Evolutionary conservation across 768 basidiomycete species (phyloP), one percentile per base, ranked within the genome.

Genomic region (Myochromella boudieri): DNA sequence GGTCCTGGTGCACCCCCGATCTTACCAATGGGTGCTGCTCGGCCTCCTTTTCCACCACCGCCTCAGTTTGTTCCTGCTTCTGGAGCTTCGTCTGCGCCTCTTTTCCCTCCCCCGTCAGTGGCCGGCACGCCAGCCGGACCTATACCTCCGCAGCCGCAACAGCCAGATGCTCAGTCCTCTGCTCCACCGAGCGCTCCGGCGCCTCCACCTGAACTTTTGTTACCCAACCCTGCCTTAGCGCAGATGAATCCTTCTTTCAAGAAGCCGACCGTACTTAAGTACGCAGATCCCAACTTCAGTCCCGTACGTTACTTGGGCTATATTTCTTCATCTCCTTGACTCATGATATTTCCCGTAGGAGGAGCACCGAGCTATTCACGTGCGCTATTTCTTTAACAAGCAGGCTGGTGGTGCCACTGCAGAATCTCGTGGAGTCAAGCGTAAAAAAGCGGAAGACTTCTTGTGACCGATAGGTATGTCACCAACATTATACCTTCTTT

Each of bases 401-500:
- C 63, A 77, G 53, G 62, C 63, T 52, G 65, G 64, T 46, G 51
- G 64, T 43, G 64, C 58, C 20, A 58, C 55, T 25, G 84, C 86
- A 41, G 87, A 87, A 58, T 70, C 77, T 40, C 78, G 87, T 54
- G 89, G 90, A 38, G 89, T 84, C 72, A 93, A 93, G 67, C 73
- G 91, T 37, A 87, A 90, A 37, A 75, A 89, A 54, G 91, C 91
- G 25, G 90, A 92, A 66, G 91, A 93, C 65, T 90, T 89, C 66
- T 67, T 92, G 57, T 91, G 56, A 60, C 10, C 28, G 36, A n/a
- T 3, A 37, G 40, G 32, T 43, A 8, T n/a, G 31, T 33, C 17
- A 3, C 12, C 20, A 15, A 29, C 36, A 5, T 20, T 38, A 15
- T 2, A n/a, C 8, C 21, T 3, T 22, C 26, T 10, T 27, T 24